Conservation (phyloP, 2,329 filamentous ascomycete species). For the Neonectria faginata region DNA sequence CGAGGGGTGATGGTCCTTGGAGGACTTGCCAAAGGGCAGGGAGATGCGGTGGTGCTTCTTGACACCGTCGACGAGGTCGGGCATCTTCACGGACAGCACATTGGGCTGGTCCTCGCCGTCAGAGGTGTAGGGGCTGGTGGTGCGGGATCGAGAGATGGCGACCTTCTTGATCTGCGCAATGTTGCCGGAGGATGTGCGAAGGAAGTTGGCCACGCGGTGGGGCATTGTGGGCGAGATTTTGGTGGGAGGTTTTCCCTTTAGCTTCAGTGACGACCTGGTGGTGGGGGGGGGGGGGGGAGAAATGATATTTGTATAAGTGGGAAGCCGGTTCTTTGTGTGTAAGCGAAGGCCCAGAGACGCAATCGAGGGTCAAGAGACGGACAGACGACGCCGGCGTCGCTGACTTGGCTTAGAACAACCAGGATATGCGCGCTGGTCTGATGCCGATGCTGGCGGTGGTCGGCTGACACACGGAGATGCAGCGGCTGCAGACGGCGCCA, state of each 20-base stretch:
- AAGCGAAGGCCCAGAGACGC: neutral
- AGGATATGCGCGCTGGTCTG: conserved; percentile 15
- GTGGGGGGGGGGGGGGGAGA: neutral
- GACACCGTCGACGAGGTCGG: conserved; percentile 53
- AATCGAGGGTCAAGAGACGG: conserved; percentile 1
- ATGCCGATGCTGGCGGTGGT: conserved; percentile 14
- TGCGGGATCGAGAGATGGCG: conserved; percentile 47
- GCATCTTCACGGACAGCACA: conserved; percentile 51
- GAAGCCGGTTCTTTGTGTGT: neutral
- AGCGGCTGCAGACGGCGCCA: conserved; percentile 18
- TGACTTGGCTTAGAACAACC: conserved; percentile 14
- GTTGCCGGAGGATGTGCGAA: conserved; percentile 67
- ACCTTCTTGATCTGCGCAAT: conserved; percentile 63
- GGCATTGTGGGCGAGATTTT: conserved; percentile 58
- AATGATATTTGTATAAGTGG: conserved; percentile 6
- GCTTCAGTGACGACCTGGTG: conserved; percentile 6
- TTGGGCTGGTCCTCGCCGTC: conserved; percentile 51
- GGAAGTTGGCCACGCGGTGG: conserved; percentile 68
- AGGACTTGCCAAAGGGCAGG: conserved; percentile 57
- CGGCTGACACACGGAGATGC: conserved; percentile 23
- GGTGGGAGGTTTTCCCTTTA: conserved; percentile 9
- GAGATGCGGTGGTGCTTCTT: conserved; percentile 58
- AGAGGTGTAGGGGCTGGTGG: conserved; percentile 51
- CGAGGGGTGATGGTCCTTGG: conserved; percentile 56
- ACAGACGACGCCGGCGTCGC: conserved; percentile 28